Conservation (phyloP, 2,329 filamentous ascomycete species). For the Dactylellina cionopaga region DNA sequence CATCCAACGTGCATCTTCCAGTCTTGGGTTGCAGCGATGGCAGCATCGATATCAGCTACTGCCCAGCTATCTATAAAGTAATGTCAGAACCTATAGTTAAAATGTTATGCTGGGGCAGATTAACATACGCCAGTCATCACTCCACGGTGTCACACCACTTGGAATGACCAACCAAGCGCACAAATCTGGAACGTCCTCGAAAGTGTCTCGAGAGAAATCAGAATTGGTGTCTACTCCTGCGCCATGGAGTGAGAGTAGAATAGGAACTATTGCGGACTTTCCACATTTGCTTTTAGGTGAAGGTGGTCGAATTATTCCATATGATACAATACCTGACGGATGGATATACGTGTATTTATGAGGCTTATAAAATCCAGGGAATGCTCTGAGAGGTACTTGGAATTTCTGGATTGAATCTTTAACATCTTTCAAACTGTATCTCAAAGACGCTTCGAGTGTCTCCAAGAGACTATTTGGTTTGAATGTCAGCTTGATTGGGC, state of each 20-base stretch:
- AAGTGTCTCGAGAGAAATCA: slow-evolving; percentile 62
- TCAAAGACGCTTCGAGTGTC: slow-evolving; percentile 1
- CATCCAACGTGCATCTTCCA: slow-evolving; percentile 66
- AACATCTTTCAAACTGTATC: background rate
- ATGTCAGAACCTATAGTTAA: background rate
- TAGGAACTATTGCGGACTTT: slow-evolving; percentile 59
- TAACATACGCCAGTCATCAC: slow-evolving; percentile 69
- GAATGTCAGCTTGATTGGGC: slow-evolving; percentile 15
- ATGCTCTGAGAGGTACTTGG: slow-evolving; percentile 4
- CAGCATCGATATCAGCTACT: slow-evolving; percentile 67
- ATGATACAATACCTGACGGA: slow-evolving; percentile 62
- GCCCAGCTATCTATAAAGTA: slow-evolving; percentile 65
- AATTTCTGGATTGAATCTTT: background rate
- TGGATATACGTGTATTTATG: slow-evolving; percentile 55
- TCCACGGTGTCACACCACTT: slow-evolving; percentile 69
- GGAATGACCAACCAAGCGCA: slow-evolving; percentile 69
- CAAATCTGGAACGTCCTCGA: slow-evolving; percentile 66
- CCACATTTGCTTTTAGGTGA: slow-evolving; percentile 56
- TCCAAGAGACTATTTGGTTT: background rate
- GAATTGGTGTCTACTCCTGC: slow-evolving; percentile 68
- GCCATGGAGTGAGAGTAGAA: slow-evolving; percentile 68
- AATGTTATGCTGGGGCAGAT: background rate
- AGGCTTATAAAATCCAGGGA: slow-evolving; percentile 41
- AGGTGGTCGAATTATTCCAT: slow-evolving; percentile 69
- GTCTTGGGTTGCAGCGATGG: slow-evolving; percentile 63